Evolutionary conservation across 2,329 filamentous ascomycete species (phyloP).

Genomic region (Pseudocercospora fijiensis): DNA sequence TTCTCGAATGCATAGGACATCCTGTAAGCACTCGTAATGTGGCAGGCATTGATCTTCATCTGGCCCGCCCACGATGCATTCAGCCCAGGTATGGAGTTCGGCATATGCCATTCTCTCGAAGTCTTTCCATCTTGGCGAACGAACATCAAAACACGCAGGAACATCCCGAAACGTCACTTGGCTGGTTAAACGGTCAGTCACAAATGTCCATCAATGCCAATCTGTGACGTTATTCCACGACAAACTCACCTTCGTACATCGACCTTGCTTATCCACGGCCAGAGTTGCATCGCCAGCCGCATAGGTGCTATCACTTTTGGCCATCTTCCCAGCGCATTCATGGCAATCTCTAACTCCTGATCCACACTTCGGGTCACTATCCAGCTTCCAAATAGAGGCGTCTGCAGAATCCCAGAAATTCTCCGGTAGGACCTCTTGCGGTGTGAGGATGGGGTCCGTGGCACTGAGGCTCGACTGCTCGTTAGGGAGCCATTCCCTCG

Average conservation of each 20-base stretch:
- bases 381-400: background rate
- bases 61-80: background rate
- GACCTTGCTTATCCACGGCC: background rate
- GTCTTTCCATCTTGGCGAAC: background rate
- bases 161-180: background rate
- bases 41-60: background rate
- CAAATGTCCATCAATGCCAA: background rate
- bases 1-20: too few relatives aligned
- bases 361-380: background rate
- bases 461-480: background rate
- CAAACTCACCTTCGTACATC: background rate
- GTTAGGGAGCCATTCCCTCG: background rate
- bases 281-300: background rate
- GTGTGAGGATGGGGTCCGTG: background rate
- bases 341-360: background rate
- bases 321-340: background rate
- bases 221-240: background rate
- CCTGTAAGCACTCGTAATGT: background rate
- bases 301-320: background rate
- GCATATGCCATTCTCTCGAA: background rate
- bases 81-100: too few relatives aligned
- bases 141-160: background rate
- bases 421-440: background rate
- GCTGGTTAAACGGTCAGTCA: background rate
- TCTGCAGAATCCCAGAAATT: background rate